phyloP scores from a whole-genome alignment of 305 asterid species.

The Ajuga reptans region DNA sequence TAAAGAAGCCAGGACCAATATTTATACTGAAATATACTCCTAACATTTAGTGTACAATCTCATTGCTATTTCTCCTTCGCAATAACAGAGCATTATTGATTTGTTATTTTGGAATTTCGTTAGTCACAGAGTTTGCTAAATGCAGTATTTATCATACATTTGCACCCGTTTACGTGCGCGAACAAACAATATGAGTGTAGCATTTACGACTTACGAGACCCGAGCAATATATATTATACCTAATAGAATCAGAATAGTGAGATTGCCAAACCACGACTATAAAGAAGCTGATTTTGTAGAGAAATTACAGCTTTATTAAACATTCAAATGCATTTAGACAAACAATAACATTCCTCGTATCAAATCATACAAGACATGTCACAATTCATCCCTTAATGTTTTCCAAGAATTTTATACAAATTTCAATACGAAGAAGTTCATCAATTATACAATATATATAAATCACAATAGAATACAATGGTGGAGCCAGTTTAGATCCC shows the following conservation, averaged over 20 bases:
- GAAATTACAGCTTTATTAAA: conserved; percentile 24
- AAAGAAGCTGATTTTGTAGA: not conserved
- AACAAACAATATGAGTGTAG: no score
- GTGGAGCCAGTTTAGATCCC: conserved; percentile 29
- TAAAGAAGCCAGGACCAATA: not conserved
- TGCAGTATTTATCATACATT: no score
- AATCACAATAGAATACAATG: not conserved
- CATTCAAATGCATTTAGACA: conserved; percentile 10
- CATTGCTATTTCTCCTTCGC: no score
- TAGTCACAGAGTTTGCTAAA: no score
- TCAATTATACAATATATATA: not conserved
- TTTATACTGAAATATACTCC: not conserved
- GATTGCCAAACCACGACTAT: not conserved
- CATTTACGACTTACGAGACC: no score
- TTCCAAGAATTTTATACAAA: conserved; percentile 15
- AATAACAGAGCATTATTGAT: no score
- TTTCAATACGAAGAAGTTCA: conserved; percentile 15
- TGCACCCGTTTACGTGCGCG: no score
- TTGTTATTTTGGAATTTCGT: no score
- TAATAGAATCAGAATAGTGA: not conserved
- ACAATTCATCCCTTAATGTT: not conserved
- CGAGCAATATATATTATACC: no score
- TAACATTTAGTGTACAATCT: no score
- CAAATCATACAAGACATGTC: not conserved
- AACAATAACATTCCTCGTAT: conserved; percentile 8